A percentile compares a stretch with the other conserved stretches of the same genome.
phyloP scores from a whole-genome alignment of 768 basidiomycete genomes.

The Auriscalpium vulgare region DNA sequence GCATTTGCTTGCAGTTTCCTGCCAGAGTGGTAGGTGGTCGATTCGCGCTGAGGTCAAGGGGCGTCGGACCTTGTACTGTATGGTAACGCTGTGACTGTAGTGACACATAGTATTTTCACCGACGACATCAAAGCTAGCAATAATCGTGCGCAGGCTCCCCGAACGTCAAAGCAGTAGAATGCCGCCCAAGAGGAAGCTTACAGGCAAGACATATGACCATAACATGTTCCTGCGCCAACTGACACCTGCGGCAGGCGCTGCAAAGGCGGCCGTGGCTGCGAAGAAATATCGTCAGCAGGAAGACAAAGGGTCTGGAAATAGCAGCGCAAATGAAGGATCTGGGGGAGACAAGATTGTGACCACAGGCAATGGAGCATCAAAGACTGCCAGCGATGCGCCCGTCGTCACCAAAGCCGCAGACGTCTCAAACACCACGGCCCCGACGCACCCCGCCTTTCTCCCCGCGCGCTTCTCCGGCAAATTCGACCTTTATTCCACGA shows the following conservation, averaged over 20 bases:
- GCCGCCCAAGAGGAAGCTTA: not conserved
- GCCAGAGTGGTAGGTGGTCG: too few species aligned
- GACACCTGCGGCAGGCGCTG: not conserved
- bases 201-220: not conserved
- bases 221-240: not conserved
- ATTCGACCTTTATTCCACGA: conserved; percentile 12
- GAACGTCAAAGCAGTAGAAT: not conserved
- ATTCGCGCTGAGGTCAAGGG: too few species aligned
- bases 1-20: too few species aligned
- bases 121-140: too few species aligned
- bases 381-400: not conserved
- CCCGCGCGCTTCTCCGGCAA: conserved; percentile 8
- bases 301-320: not conserved
- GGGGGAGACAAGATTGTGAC: not conserved
- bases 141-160: too few species aligned
- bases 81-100: too few species aligned
- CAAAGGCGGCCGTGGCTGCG: not conserved
- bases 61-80: too few species aligned
- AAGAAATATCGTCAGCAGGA: not conserved
- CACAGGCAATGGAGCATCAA: not conserved
- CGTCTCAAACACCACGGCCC: not conserved
- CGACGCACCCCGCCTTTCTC: not conserved
- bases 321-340: not conserved
- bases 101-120: too few species aligned
- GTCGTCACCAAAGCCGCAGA: not conserved